Base-by-base conservation (phyloP, 78 protist species). In the Planoprotostelium fungivorum region DNA sequence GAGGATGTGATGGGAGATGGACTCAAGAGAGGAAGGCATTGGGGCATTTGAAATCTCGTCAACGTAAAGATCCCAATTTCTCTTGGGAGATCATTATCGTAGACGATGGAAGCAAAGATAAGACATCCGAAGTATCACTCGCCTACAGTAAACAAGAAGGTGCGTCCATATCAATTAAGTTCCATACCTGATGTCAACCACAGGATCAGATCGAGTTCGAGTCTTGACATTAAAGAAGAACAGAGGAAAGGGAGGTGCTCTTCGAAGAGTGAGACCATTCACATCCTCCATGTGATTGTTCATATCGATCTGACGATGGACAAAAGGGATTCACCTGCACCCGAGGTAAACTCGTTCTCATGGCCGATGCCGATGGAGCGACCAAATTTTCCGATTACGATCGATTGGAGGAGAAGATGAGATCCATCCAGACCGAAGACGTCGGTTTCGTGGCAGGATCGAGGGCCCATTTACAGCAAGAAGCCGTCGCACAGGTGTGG, bases 181-280 rank as follows among this genome's bases (percentile, higher is more conserved):
- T 25, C 31, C 5, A 51, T 16, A 51, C 73, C 73, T 25, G 16
- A 25, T 5, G 16, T 51, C 16, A 25, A 25, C 31, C 16, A 51
- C 73, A 51, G 73, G 73, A 25, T 51, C 35, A 28, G 91, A 93
- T 36, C 88, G 87, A n/a, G 85, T 96, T 10, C 36, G 95, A 37
- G 39, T 91, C 28, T 38, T 95, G 28, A 39, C 86, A 29, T 39
- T 91, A 16, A 89, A 63, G 34, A 28, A 38, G 38, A 95, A 95
- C 38, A 38, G 95, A 38, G 97, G 97, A 1, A 96, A 96, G 36
- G 97, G 97, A 37, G 95, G 95, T 38, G 97, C 97, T n/a, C 91
- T 96, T 31, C 87, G 87, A 31, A 89, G 90, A 83, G 97, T 94
- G 87, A 36, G 90, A 35, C 36, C 34, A 1, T 34, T 36, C 35